Evolutionary conservation across 1,139 yeast genomes (phyloP).

Genomic region (Zygosaccharomyces pseudobailii): DNA sequence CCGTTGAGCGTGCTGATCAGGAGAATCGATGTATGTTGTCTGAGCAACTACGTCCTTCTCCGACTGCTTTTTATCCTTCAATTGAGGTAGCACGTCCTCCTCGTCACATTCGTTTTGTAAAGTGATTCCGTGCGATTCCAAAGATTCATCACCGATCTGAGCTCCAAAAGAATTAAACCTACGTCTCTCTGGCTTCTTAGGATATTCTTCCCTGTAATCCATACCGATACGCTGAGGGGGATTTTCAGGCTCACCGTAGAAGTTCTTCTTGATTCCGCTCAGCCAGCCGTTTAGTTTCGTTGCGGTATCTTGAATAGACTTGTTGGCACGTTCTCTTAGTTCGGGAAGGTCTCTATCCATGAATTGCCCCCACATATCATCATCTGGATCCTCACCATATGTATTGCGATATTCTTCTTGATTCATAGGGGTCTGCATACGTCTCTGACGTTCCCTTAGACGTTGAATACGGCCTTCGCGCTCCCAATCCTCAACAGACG

Average conservation of each 20-base stretch:
- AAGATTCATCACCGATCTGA: conserved; percentile 46
- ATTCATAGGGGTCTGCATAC: conserved; percentile 19
- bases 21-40: conserved; percentile 32
- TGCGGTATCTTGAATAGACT: conserved; percentile 82
- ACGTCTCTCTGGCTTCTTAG: conserved; percentile 33
- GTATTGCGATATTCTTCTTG: conserved; percentile 24
- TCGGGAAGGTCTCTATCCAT: conserved; percentile 61
- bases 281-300: conserved; percentile 80
- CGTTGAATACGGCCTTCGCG: conserved; percentile 26
- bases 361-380: conserved; percentile 60
- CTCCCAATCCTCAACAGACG: conserved; percentile 13
- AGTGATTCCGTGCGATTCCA: conserved; percentile 53
- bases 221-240: conserved; percentile 18
- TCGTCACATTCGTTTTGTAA: conserved; percentile 44
- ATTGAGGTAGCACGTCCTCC: conserved; percentile 42
- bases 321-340: conserved; percentile 62
- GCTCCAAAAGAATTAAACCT: conserved; percentile 34
- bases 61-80: conserved; percentile 13
- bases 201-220: conserved; percentile 25
- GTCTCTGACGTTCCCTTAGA: conserved; percentile 27
- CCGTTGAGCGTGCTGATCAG: conserved; percentile 21
- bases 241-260: conserved; percentile 20
- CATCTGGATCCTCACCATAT: conserved; percentile 41
- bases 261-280: conserved; percentile 48
- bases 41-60: conserved; percentile 25